Conservation (phyloP, 768 basidiomycete species). For the Leucosporidium yakuticum region DNA sequence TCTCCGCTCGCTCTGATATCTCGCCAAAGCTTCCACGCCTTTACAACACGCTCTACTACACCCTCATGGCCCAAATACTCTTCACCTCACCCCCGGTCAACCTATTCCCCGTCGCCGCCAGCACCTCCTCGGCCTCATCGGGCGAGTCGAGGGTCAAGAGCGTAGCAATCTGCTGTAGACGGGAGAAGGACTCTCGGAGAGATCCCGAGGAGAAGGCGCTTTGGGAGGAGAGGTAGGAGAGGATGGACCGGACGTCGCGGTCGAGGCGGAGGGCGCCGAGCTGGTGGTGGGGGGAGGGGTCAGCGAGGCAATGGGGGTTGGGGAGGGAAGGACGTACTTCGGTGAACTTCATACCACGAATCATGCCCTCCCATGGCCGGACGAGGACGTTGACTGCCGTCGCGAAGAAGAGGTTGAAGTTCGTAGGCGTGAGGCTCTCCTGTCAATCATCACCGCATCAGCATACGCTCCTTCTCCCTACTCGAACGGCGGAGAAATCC, state of each 20-base stretch:
- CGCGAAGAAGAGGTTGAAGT: constrained; percentile 78
- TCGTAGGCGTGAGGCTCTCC: constrained; percentile 80
- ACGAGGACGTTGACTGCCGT: constrained; percentile 79
- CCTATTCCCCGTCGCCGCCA: constrained; percentile 21
- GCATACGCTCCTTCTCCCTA: too few relatives aligned
- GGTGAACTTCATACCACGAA: constrained; percentile 72
- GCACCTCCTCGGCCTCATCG: constrained; percentile 34
- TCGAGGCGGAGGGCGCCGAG: constrained; percentile 94
- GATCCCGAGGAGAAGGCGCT: constrained; percentile 75
- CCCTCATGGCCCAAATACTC: constrained; percentile 17
- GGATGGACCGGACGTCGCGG: constrained; percentile 77
- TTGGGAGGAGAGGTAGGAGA: constrained; percentile 75
- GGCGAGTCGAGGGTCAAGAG: constrained; percentile 62
- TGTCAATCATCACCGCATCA: constrained; percentile 40
- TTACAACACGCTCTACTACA: constrained; percentile 1
- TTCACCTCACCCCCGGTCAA: constrained; percentile 24
- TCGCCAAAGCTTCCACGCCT: too few relatives aligned
- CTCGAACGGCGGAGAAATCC: background rate
- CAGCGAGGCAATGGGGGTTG: background rate
- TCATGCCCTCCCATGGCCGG: constrained; percentile 90
- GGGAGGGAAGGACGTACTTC: constrained; percentile 54
- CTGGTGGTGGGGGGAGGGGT: constrained; percentile 47
- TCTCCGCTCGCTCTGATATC: too few relatives aligned
- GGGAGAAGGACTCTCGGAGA: constrained; percentile 73
- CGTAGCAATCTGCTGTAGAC: constrained; percentile 88